Evolutionary conservation across 2,329 filamentous ascomycete species (phyloP).

Genomic region (Monosporascus sp.): DNA sequence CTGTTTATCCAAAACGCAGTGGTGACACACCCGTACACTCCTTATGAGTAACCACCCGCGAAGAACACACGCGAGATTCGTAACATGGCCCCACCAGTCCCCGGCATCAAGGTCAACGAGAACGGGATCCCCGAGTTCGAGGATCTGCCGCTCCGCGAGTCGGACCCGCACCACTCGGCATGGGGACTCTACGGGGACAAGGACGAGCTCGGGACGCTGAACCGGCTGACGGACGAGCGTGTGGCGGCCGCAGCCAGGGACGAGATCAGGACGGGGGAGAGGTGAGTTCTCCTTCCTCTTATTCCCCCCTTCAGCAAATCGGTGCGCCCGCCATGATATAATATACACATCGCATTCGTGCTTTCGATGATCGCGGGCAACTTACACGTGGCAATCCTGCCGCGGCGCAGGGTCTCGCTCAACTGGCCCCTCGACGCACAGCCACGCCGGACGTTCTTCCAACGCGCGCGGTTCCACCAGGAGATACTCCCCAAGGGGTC

Average conservation of each 20-base stretch:
- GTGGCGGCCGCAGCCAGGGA: slow-evolving; percentile 44
- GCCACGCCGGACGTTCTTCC: slow-evolving; percentile 47
- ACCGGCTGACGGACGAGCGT: slow-evolving; percentile 51
- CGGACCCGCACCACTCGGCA: slow-evolving; percentile 38
- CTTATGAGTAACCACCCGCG: background rate
- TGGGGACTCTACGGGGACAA: slow-evolving; percentile 49
- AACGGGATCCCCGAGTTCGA: slow-evolving; percentile 43
- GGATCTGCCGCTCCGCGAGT: slow-evolving; percentile 40
- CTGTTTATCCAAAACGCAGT: background rate
- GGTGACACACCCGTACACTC: background rate
- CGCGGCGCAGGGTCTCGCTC: slow-evolving; percentile 43
- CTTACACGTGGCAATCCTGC: background rate
- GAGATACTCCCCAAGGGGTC: slow-evolving; percentile 46
- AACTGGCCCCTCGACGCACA: slow-evolving; percentile 57
- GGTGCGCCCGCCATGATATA: background rate
- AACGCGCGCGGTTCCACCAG: slow-evolving; percentile 49
- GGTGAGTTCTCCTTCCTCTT: slow-evolving; percentile 25
- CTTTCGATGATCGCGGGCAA: background rate
- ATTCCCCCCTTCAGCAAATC: background rate
- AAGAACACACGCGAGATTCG: background rate
- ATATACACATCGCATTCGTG: background rate
- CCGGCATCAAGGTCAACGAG: slow-evolving; percentile 29
- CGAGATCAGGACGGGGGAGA: slow-evolving; percentile 50
- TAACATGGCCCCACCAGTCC: slow-evolving; percentile 19
- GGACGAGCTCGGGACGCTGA: slow-evolving; percentile 57